Evolutionary conservation across 176 grass and related monocot species (phyloP), one percentile per base, ranked within the genome.

Genomic region (Paspalum vaginatum): DNA sequence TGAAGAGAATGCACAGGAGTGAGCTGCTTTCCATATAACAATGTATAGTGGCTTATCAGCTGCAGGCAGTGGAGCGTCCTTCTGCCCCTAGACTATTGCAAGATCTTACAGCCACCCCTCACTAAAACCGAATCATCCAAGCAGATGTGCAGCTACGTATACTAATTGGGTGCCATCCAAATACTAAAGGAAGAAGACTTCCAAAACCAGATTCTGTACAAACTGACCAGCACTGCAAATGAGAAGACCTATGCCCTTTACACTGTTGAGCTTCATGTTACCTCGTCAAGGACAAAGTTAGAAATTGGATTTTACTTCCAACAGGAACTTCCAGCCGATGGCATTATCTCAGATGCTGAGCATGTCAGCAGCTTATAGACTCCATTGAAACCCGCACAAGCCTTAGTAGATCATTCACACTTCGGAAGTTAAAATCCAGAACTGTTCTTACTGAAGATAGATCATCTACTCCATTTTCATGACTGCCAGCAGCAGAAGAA

Each of bases 341-440:
- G 11, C 72, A 73, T 67, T 66, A 78, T 82, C 73, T 72, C 15
- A 8, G 21, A 82, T 12, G 52, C 32, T 43, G 18, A 77, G 20
- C 68, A 81, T 76, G 39, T 85, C 90, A 95, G 59, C 75, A 79
- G 84, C 84, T 87, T 61, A 99, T 91, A 70, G 96, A 89, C 75
- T 99, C 93, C 93, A 93, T 87, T 13, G 96, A 93, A 82, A 99
- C 64, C 11, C 96, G 88, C 79, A 99, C 88, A 76, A 99, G 93
- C 78, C 85, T 88, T 53, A 99, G 59, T 54, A 99, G 65, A 72
- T 90, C 93, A 84, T 91, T 89, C 75, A 99, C 90, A 66, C 87
- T 89, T 81, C 87, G 89, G 63, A 95, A 99, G 83, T 91, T 92
- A 68, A 99, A 93, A 99, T 99, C 90, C 64, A 99, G 86, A 89